phyloP scores from a whole-genome alignment of 2,329 filamentous ascomycete species.

The Talaromyces sp. region DNA sequence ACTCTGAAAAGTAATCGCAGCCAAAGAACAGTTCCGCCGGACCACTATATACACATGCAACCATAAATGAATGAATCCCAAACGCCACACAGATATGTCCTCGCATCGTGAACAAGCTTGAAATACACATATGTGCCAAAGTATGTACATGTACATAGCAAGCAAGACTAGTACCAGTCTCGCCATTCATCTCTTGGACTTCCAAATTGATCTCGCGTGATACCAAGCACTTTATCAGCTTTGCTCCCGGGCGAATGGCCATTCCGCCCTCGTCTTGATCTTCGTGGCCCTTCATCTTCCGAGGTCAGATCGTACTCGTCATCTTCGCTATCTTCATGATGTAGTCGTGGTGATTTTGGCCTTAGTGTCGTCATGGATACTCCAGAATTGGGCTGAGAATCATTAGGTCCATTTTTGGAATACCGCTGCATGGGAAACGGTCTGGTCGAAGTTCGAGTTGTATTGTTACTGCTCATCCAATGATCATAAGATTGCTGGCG shows the following conservation, averaged over 20 bases:
- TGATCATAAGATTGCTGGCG: slow-evolving; percentile 30
- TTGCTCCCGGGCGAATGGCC: slow-evolving; percentile 10
- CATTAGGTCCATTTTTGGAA: background rate
- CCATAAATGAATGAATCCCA: background rate
- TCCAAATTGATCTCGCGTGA: slow-evolving; percentile 9
- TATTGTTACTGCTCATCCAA: slow-evolving; percentile 11
- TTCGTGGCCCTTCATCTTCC: slow-evolving; percentile 18
- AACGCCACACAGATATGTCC: slow-evolving; percentile 4
- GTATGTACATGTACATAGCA: background rate
- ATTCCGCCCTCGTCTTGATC: slow-evolving; percentile 1
- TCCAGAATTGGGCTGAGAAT: slow-evolving; percentile 33
- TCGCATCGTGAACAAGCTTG: background rate
- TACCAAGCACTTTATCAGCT: slow-evolving; percentile 14
- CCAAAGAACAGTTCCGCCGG: background rate
- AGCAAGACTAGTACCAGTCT: slow-evolving; percentile 34
- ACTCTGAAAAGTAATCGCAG: background rate
- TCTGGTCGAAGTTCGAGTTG: background rate
- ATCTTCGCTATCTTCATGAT: slow-evolving; percentile 34
- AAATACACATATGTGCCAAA: background rate
- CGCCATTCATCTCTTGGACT: slow-evolving; percentile 37
- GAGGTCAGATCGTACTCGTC: slow-evolving; percentile 27
- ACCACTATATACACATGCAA: background rate
- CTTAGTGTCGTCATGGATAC: slow-evolving; percentile 44
- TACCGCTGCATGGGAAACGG: slow-evolving; percentile 22
- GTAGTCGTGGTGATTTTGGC: slow-evolving; percentile 37